A percentile compares a stretch with the other conserved stretches of the same genome.
Conservation (phyloP, 1,139 yeast genomes). For the Pneumocystis canis region DNA sequence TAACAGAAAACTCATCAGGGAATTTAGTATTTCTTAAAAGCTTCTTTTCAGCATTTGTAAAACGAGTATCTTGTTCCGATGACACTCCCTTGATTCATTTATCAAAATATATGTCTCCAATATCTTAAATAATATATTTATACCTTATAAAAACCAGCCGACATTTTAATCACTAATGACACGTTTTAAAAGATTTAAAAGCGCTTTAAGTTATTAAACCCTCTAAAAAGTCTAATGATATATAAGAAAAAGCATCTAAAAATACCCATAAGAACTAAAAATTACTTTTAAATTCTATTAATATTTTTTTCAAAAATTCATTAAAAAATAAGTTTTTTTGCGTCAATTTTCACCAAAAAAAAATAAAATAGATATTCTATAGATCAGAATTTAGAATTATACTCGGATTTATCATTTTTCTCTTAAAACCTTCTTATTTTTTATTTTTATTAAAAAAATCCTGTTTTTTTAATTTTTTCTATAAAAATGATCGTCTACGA, state of each 20-base stretch:
- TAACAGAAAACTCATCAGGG: conserved; percentile 4
- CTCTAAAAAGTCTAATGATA: not conserved
- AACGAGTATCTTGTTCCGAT: conserved; percentile 7
- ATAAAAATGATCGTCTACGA: conserved; percentile 16
- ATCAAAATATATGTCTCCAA: not conserved
- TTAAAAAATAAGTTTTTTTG: not conserved
- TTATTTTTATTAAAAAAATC: conserved; percentile 17
- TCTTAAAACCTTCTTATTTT: no score
- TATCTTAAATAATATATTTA: not conserved
- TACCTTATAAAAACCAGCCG: not conserved
- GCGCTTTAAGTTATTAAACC: not conserved
- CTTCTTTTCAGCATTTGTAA: conserved; percentile 8
- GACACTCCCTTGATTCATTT: conserved; percentile 4
- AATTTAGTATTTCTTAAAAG: conserved; percentile 5
- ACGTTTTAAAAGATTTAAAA: not conserved
- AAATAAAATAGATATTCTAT: not conserved
- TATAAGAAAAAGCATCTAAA: not conserved
- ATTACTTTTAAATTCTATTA: not conserved
- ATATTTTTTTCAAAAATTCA: not conserved
- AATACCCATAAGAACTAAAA: not conserved
- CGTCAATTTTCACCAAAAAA: not conserved
- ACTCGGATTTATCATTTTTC: no score
- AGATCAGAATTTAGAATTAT: not conserved
- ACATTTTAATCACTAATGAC: not conserved
- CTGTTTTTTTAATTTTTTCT: not conserved